Evolutionary conservation across 148 eudicot genomes (phyloP).

Genomic region (Chenopodium formosanum): DNA sequence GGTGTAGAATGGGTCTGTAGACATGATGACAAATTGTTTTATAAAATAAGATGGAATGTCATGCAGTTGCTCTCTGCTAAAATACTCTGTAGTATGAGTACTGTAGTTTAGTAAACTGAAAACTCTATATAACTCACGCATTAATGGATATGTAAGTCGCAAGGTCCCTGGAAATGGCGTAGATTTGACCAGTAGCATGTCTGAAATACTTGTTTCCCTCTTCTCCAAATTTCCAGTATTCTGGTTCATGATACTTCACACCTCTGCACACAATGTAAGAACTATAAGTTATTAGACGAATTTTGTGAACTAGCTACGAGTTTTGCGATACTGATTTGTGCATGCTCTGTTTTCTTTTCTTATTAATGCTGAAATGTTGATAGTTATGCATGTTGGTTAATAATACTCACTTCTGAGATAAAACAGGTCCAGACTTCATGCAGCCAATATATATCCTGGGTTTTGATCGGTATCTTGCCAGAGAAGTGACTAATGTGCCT

Average conservation of each 20-base stretch:
- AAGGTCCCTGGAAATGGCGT: constrained; percentile 82
- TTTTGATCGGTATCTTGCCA: constrained; percentile 57
- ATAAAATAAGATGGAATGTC: background rate
- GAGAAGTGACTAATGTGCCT: constrained; percentile 61
- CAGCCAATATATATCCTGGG: constrained; percentile 84
- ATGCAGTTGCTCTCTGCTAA: background rate
- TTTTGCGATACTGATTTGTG: background rate
- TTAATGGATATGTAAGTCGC: constrained; percentile 74
- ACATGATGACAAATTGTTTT: background rate
- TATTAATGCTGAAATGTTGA: background rate
- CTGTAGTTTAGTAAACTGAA: background rate
- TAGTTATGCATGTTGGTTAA: background rate
- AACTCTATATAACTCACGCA: constrained; percentile 41
- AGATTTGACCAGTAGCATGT: constrained; percentile 94
- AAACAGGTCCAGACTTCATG: constrained; percentile 96
- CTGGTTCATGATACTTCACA: constrained; percentile 86
- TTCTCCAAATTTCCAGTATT: constrained; percentile 94
- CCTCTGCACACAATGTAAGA: constrained; percentile 35
- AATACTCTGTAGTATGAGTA: background rate
- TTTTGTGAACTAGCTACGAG: background rate
- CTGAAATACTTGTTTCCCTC: constrained; percentile 94
- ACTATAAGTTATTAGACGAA: background rate
- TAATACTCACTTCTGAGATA: constrained; percentile 62
- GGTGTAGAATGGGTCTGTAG: constrained; percentile 66
- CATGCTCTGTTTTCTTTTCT: background rate